phyloP scores from a whole-genome alignment of 148 eudicot species.

The Heliamphora exappendiculata region DNA sequence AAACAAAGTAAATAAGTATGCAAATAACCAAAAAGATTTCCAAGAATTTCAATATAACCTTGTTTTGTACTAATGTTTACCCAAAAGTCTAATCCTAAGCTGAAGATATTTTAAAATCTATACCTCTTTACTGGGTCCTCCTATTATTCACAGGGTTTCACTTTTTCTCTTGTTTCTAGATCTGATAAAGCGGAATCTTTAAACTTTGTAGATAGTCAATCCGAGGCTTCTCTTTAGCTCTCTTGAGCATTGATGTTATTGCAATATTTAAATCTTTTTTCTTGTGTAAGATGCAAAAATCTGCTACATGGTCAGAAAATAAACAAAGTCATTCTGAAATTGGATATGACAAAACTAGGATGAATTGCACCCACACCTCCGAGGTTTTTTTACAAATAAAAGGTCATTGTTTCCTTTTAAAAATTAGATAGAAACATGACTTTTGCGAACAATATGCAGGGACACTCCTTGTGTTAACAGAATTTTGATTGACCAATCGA shows the following conservation, averaged over 20 bases:
- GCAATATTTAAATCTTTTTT: too few relatives aligned
- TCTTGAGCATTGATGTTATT: neutral
- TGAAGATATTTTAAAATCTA: neutral
- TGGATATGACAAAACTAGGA: neutral
- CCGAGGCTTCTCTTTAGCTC: neutral
- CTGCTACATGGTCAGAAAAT: neutral
- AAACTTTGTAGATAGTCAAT: too few relatives aligned
- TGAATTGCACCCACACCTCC: neutral
- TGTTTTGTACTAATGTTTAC: neutral
- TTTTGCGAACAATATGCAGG: too few relatives aligned
- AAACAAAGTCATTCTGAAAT: neutral
- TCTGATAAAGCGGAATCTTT: neutral
- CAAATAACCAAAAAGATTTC: too few relatives aligned
- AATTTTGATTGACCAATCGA: too few relatives aligned
- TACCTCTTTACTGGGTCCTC: neutral
- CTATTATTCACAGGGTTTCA: neutral
- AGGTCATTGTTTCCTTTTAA: too few relatives aligned
- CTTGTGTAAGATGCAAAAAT: neutral
- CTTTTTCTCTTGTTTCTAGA: neutral
- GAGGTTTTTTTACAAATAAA: too few relatives aligned
- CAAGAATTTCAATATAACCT: neutral
- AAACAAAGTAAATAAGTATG: too few relatives aligned
- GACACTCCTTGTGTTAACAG: too few relatives aligned
- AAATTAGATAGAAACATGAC: too few relatives aligned
- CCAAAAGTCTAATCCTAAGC: neutral